Conservation (phyloP, 1,139 yeast species). For the Scheffersomyces cryptocercus region DNA sequence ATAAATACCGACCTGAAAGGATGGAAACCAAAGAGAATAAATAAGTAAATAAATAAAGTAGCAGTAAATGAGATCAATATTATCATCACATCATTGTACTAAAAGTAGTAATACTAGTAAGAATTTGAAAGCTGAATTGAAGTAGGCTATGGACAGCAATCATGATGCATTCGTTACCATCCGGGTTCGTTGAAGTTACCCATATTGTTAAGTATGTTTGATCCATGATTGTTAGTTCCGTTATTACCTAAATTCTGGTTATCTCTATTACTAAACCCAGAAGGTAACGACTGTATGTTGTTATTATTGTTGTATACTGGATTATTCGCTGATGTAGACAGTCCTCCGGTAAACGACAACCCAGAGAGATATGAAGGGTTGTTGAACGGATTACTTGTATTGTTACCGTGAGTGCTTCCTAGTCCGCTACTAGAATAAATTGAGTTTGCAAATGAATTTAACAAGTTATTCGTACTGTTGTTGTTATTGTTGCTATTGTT, state of each 20-base stretch:
- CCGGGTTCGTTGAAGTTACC: slow-evolving; percentile 9
- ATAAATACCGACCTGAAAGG: no score
- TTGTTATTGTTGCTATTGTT: background rate
- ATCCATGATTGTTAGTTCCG: background rate
- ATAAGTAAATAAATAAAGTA: no score
- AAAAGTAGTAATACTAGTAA: no score
- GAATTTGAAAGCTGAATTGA: no score
- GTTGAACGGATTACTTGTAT: slow-evolving; percentile 5
- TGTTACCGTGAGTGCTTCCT: background rate
- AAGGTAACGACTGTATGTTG: background rate
- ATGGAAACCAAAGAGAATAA: no score
- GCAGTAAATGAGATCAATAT: no score
- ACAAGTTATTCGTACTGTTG: background rate
- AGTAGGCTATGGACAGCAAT: no score
- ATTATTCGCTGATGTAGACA: background rate
- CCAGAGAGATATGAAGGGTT: slow-evolving; percentile 9
- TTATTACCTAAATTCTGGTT: slow-evolving; percentile 1
- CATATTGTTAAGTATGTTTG: slow-evolving; percentile 7
- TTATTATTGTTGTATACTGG: background rate
- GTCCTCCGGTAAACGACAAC: slow-evolving; percentile 2
- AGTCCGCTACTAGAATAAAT: background rate
- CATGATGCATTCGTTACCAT: slow-evolving; percentile 3
- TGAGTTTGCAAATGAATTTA: background rate
- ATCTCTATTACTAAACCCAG: background rate
- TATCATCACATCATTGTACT: no score